phyloP scores from a whole-genome alignment of 2,329 filamentous ascomycete genomes.

The Plectosphaerella sp. region DNA sequence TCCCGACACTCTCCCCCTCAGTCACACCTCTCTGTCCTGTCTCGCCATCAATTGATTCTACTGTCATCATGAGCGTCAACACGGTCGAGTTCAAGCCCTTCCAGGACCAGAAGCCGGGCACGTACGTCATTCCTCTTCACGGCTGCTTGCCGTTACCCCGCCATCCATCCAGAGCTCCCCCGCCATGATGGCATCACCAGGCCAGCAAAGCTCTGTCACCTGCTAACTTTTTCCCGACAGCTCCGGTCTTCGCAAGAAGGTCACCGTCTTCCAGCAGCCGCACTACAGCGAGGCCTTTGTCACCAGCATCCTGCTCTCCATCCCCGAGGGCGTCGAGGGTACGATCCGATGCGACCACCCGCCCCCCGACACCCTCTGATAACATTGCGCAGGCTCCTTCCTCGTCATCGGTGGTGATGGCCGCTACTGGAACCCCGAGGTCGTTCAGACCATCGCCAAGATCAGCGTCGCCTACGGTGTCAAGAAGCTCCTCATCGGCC shows the following conservation, averaged over 20 bases:
- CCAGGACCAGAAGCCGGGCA: slow-evolving; percentile 97
- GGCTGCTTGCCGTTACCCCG: slow-evolving; percentile 18
- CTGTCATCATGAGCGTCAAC: slow-evolving; percentile 61
- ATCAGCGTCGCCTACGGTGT: slow-evolving; percentile 96
- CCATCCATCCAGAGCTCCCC: slow-evolving; percentile 15
- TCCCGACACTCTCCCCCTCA: neutral
- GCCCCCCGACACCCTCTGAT: neutral
- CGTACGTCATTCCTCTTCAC: slow-evolving; percentile 60
- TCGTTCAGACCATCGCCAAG: slow-evolving; percentile 94
- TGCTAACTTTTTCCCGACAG: slow-evolving; percentile 38
- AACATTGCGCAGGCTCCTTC: slow-evolving; percentile 53
- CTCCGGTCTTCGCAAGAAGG: slow-evolving; percentile 97
- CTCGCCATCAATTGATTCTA: slow-evolving; percentile 5
- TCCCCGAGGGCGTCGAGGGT: slow-evolving; percentile 88
- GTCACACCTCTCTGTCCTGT: neutral
- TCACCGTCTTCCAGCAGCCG: slow-evolving; percentile 91
- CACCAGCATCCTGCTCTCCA: slow-evolving; percentile 88
- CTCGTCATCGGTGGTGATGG: slow-evolving; percentile 98
- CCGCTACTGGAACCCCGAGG: slow-evolving; percentile 94
- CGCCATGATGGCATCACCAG: neutral
- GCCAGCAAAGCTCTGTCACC: neutral
- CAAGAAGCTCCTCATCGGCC: slow-evolving; percentile 96
- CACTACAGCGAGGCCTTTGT: slow-evolving; percentile 97
- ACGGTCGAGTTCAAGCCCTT: slow-evolving; percentile 82
- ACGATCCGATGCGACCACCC: slow-evolving; percentile 3